phyloP scores from a whole-genome alignment of 106 monocot species.

The Chionographis japonica region DNA sequence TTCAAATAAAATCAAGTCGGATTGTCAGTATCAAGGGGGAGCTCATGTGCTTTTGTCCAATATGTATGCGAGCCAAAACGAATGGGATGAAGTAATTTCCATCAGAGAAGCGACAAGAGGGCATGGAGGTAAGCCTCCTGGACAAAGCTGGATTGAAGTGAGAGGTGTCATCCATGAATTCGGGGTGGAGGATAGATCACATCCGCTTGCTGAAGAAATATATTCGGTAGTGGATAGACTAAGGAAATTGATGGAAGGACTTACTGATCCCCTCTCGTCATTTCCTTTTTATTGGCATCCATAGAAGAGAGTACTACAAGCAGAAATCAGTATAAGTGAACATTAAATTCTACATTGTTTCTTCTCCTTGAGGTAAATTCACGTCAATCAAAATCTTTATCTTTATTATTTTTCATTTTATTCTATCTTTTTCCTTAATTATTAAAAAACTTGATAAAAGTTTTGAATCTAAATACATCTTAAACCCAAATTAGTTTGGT shows the following conservation, averaged over 20 bases:
- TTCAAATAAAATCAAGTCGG: slow-evolving; percentile 25
- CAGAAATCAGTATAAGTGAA: too few species aligned
- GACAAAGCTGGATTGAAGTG: slow-evolving; percentile 46
- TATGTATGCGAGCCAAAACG: slow-evolving; percentile 48
- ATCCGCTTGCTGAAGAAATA: slow-evolving; percentile 20
- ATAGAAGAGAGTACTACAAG: too few species aligned
- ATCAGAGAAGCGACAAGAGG: slow-evolving; percentile 26
- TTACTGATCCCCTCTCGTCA: not conserved
- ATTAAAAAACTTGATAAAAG: too few species aligned
- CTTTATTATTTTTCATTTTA: too few species aligned
- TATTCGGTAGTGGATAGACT: slow-evolving; percentile 26
- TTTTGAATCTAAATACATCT: too few species aligned
- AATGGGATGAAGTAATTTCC: slow-evolving; percentile 51
- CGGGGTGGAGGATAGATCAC: slow-evolving; percentile 14
- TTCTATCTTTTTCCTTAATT: too few species aligned
- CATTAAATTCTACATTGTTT: too few species aligned
- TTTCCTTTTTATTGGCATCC: too few species aligned
- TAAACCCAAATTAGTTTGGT: too few species aligned
- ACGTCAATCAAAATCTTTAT: too few species aligned
- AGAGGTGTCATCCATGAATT: slow-evolving; percentile 45
- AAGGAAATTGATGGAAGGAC: slow-evolving; percentile 18
- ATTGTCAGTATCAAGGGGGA: slow-evolving; percentile 36
- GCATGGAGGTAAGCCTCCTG: slow-evolving; percentile 39
- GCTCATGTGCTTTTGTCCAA: slow-evolving; percentile 58
- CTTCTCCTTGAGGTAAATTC: too few species aligned